These are phyloP conservation scores for Kitagawia praeruptora DNA, from an alignment of 129 eudicot species.

Conservation along the genomic window DNA sequence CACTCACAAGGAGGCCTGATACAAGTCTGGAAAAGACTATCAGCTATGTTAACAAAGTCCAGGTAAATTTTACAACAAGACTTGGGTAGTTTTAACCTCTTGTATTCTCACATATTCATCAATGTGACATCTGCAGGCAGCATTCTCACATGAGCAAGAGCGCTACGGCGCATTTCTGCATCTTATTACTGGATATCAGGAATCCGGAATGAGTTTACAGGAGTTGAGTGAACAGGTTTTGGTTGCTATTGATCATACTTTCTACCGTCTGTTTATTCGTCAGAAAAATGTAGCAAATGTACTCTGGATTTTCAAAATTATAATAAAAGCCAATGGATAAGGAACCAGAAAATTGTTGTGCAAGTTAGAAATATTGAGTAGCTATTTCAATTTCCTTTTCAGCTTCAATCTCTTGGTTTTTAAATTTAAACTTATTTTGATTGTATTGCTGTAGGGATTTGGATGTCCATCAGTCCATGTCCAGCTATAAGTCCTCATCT, in stretches of 20 bases:
- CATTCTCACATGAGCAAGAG: not conserved
- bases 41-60: not conserved
- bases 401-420: not conserved
- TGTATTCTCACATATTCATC: not conserved
- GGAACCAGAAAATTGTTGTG: not conserved
- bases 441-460: not conserved
- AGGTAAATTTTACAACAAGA: not conserved
- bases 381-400: not conserved
- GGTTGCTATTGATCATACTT: not conserved
- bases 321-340: not conserved
- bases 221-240: not conserved
- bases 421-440: not conserved
- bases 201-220: not conserved
- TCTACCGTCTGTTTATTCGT: not conserved
- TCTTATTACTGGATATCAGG: not conserved
- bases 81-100: not conserved
- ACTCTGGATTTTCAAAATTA: not conserved
- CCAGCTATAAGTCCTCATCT: not conserved
- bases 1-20: not conserved
- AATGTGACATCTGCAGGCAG: not conserved
- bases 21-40: not conserved
- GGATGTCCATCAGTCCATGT: not conserved
- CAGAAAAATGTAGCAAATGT: not conserved
- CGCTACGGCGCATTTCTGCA: not conserved
- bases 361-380: not conserved